Evolutionary conservation across 208 protist genomes (phyloP).

Genomic region (Acanthamoeba royreba): DNA sequence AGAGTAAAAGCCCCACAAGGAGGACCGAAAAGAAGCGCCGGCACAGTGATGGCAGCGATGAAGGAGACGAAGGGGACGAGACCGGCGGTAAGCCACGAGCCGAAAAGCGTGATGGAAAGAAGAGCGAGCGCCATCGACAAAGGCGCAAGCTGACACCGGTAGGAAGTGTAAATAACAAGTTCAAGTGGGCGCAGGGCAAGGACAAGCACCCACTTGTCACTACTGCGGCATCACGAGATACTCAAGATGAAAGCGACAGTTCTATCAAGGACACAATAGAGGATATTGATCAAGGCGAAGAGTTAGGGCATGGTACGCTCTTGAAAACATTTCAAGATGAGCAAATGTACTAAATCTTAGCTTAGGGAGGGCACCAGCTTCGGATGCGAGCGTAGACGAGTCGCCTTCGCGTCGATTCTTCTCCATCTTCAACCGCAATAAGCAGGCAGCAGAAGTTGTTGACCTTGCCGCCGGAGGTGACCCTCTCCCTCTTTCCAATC

Average conservation of each 20-base stretch:
- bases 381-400: background rate
- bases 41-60: background rate
- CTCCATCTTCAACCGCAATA: background rate
- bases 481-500: background rate
- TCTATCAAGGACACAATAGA: background rate
- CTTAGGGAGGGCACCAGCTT: background rate
- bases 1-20: too few species aligned
- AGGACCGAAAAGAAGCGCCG: too few species aligned
- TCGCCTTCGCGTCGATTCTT: background rate
- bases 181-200: background rate
- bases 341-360: too few species aligned
- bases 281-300: background rate
- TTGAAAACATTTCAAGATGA: too few species aligned
- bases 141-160: background rate
- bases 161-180: background rate
- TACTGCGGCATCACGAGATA: background rate
- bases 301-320: too few species aligned
- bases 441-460: background rate
- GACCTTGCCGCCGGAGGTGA: background rate
- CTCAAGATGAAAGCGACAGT: too few species aligned
- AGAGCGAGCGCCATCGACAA: background rate
- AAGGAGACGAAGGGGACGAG: background rate
- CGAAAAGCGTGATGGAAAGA: background rate
- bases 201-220: background rate
- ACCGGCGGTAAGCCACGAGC: too few species aligned